Base-by-base conservation (phyloP, 2,329 filamentous ascomycete genomes). In the Aspergillus sp. region DNA sequence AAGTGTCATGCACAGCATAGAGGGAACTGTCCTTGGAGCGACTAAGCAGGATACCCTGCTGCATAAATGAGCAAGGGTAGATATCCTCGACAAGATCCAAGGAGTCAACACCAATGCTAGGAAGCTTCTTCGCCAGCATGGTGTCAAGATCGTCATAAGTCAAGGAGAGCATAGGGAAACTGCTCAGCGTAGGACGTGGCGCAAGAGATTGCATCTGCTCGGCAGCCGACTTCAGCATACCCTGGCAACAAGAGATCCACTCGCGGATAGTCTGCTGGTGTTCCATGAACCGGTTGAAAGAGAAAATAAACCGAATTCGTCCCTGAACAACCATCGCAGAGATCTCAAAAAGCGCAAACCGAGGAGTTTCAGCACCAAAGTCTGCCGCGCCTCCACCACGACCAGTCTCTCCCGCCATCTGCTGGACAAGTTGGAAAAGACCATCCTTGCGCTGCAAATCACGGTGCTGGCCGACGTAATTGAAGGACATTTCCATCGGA, bases 241-340 rank as follows among this genome's bases (percentile, higher is more conserved):
- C 37, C 12, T 60, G 55, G 40, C 67, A 75, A 30, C 57, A 51
- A 0, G 57, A 54, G 4, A 76, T 62, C 74, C 74, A 77, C 11
- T 54, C 32, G 7, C 59, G 57, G 12, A 78, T 72, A 0, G 55
- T 53, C 2, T 63, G 52, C 44, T 76, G 72, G 47, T 76, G 70
- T 7, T 57, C 54, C 70, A 76, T 76, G 28, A 65, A 57, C 10
- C 65, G 62, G 50, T 76, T 77, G 58, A 73, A 76, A 0, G 73
- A 72, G 52, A 78, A 77, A 0, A 68, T 70, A 40, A 77, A 72
- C 7, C 71, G 68, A 26, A 78, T 61, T 10, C 59, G 60, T 0
- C 70, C 73, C 40, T 69, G 64, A 10, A 71, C 69, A 4, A 76
- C 66, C 41, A 75, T 69, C 1, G 74, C 74, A 0, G 73, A 74